These are phyloP conservation scores for Cryptosporidium viatorum DNA, from an alignment of 169 alveolate species.

Conservation along the genomic window DNA sequence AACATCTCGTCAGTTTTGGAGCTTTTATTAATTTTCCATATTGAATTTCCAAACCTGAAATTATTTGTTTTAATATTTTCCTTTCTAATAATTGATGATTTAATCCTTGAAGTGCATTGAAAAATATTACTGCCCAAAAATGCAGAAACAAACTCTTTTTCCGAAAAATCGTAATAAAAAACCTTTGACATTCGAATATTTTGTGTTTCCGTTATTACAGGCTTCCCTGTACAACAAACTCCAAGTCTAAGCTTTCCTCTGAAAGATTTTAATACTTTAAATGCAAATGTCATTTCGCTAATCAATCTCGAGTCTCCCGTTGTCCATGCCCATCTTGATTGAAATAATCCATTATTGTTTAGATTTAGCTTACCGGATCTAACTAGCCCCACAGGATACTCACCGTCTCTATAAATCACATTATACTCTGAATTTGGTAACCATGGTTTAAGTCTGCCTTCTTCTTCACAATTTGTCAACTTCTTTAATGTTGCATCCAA, in stretches of 20 bases:
- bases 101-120: slow-evolving; percentile 72
- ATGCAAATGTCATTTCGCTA: slow-evolving; percentile 74
- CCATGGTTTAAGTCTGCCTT: slow-evolving; percentile 68
- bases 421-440: slow-evolving; percentile 59
- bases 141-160: slow-evolving; percentile 69
- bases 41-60: slow-evolving; percentile 14
- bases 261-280: slow-evolving; percentile 27
- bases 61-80: slow-evolving; percentile 16
- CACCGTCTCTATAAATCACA: slow-evolving; percentile 55
- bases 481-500: slow-evolving; percentile 65
- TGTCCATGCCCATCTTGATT: slow-evolving; percentile 74
- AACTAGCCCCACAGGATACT: slow-evolving; percentile 52
- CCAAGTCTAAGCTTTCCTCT: slow-evolving; percentile 70
- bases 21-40: background rate
- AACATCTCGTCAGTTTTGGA: background rate
- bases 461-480: slow-evolving; percentile 30
- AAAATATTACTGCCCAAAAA: slow-evolving; percentile 68
- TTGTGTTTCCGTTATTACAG: slow-evolving; percentile 67
- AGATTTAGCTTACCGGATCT: slow-evolving; percentile 5
- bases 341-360: background rate
- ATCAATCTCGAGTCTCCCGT: slow-evolving; percentile 60
- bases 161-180: slow-evolving; percentile 53
- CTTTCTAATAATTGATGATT: slow-evolving; percentile 27
- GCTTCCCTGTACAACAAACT: slow-evolving; percentile 68
- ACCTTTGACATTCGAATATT: slow-evolving; percentile 68